Evolutionary conservation across 2,329 filamentous ascomycete species (phyloP).

Genomic region (Dactylellina cionopaga): DNA sequence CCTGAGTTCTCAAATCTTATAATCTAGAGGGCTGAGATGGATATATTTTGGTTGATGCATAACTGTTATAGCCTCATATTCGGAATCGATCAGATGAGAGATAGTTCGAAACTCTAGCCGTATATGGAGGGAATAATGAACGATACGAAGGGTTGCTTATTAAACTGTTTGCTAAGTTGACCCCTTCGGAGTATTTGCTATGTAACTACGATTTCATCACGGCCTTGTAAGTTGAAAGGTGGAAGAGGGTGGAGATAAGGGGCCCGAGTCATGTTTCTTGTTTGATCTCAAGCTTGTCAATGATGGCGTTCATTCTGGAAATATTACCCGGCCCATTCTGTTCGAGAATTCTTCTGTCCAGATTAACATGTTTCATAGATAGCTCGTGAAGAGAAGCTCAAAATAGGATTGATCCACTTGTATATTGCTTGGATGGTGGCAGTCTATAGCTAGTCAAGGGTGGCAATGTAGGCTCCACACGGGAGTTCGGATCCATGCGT

Average conservation of each 20-base stretch:
- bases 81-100: too few relatives aligned
- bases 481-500: slow-evolving; percentile 19
- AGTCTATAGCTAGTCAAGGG: too few relatives aligned
- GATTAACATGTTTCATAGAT: slow-evolving; percentile 15
- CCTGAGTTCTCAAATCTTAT: slow-evolving; percentile 18
- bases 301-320: neutral
- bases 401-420: neutral
- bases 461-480: neutral
- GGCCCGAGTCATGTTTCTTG: slow-evolving; percentile 11
- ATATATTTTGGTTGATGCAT: neutral
- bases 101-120: slow-evolving; percentile 7
- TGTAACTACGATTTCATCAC: neutral
- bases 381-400: slow-evolving; percentile 25
- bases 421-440: neutral
- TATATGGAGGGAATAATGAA: slow-evolving; percentile 14
- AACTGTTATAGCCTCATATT: too few relatives aligned
- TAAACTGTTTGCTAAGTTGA: neutral
- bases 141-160: neutral
- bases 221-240: neutral
- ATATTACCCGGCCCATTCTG: slow-evolving; percentile 22
- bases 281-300: slow-evolving; percentile 6
- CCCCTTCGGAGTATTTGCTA: neutral
- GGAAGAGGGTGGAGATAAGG: neutral
- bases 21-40: slow-evolving; percentile 3
- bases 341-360: slow-evolving; percentile 20